Percentiles rank a stretch among this genome's conserved stretches.
Conservation (phyloP, 2,329 filamentous ascomycete species). For the Venturia pyrina region DNA sequence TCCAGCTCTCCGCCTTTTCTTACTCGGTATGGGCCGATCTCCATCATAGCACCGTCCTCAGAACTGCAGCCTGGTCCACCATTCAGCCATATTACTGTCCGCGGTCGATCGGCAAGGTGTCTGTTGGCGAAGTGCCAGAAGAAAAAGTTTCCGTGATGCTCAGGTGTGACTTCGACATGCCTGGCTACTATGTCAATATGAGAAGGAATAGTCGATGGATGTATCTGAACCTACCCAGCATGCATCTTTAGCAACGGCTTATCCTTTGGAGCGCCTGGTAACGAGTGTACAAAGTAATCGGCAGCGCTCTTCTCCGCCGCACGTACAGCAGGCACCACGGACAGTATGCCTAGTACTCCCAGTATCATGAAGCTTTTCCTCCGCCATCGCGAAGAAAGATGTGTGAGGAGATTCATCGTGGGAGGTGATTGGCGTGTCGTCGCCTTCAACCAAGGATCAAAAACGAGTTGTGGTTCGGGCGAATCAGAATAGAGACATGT, state of each 20-base stretch:
- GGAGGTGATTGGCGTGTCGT: neutral
- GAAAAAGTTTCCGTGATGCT: conserved; percentile 87
- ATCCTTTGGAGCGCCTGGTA: conserved; percentile 74
- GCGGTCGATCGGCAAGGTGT: conserved; percentile 83
- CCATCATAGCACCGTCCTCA: conserved; percentile 93
- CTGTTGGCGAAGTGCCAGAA: conserved; percentile 98
- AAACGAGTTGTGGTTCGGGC: neutral
- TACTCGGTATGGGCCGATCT: conserved; percentile 86
- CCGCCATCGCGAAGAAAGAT: conserved; percentile 10
- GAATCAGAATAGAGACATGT: neutral
- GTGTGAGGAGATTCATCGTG: conserved; percentile 2
- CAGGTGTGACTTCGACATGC: conserved; percentile 80
- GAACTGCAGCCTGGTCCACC: conserved; percentile 95
- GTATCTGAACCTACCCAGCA: conserved; percentile 62
- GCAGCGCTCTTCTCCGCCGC: conserved; percentile 48
- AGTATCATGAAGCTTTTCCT: conserved; percentile 5
- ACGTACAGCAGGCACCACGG: neutral
- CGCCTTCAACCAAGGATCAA: neutral
- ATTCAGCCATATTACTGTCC: conserved; percentile 94
- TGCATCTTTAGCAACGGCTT: conserved; percentile 83
- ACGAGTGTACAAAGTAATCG: conserved; percentile 79
- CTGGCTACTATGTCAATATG: conserved; percentile 35
- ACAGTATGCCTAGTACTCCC: conserved; percentile 2
- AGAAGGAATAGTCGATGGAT: neutral
- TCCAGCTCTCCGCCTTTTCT: conserved; percentile 60